These are phyloP conservation scores for Fusarium staphyleae DNA, from an alignment of 2,329 filamentous ascomycete species.

Conservation along the genomic window DNA sequence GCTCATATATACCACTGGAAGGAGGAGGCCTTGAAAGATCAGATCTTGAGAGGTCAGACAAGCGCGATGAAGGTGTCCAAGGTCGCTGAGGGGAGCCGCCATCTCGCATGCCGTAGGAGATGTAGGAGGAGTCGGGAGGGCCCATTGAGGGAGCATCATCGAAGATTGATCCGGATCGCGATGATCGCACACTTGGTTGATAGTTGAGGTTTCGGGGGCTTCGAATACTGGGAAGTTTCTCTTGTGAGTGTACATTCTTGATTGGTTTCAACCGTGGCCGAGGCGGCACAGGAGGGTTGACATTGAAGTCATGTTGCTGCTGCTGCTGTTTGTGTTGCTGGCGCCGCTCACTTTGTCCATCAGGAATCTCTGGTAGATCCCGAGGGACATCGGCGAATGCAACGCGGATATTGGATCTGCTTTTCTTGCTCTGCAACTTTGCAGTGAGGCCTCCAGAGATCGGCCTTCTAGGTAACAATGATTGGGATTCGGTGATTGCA, in stretches of 20 bases:
- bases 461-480: conserved; percentile 24
- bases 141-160: conserved; percentile 66
- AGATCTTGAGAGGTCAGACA: conserved; percentile 57
- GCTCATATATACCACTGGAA: conserved; percentile 78
- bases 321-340: conserved; percentile 41
- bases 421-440: conserved; percentile 57
- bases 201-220: conserved; percentile 53
- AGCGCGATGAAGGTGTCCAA: conserved; percentile 62
- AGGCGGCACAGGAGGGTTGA: conserved; percentile 28
- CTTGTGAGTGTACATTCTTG: conserved; percentile 51
- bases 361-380: conserved; percentile 59
- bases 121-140: conserved; percentile 69
- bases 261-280: conserved; percentile 25
- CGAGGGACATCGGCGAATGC: conserved; percentile 46
- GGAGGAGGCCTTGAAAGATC: conserved; percentile 69
- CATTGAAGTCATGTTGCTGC: conserved; percentile 30
- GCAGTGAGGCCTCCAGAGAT: conserved; percentile 48
- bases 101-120: conserved; percentile 57
- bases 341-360: conserved; percentile 53
- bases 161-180: conserved; percentile 57
- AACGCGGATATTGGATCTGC: conserved; percentile 44
- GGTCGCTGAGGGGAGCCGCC: conserved; percentile 61
- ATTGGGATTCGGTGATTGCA: conserved; percentile 20
- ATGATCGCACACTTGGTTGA: conserved; percentile 60
- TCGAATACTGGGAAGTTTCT: conserved; percentile 50